Evolutionary conservation across 2,329 filamentous ascomycete genomes (phyloP).

Genomic region (Xylaria digitata): DNA sequence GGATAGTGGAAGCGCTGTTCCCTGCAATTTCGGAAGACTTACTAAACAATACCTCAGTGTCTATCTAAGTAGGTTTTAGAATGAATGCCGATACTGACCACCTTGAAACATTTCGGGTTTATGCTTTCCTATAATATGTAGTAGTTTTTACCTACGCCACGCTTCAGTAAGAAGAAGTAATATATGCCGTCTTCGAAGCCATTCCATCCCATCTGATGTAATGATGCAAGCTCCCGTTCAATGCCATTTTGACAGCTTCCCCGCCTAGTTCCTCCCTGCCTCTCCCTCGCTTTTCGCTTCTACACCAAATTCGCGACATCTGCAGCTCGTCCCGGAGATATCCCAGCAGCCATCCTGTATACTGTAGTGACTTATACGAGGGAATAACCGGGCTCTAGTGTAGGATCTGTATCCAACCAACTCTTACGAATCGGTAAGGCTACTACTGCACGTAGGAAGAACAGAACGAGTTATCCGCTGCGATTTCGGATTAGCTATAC

Average conservation of each 20-base stretch:
- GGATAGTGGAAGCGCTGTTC: background rate
- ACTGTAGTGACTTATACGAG: background rate
- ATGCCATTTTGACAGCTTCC: slow-evolving; percentile 9
- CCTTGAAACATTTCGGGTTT: background rate
- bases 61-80: background rate
- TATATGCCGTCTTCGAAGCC: slow-evolving; percentile 1
- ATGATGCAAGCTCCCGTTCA: slow-evolving; percentile 8
- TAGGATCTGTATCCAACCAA: background rate
- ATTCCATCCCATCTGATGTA: background rate
- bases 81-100: background rate
- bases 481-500: slow-evolving; percentile 1
- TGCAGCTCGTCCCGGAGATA: background rate
- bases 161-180: background rate
- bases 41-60: background rate
- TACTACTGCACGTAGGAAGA: background rate
- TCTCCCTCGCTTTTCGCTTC: slow-evolving; percentile 12
- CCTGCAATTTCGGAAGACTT: background rate
- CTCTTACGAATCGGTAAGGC: background rate
- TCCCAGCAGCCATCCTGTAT: background rate
- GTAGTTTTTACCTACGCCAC: background rate
- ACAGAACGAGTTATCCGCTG: background rate
- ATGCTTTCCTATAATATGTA: background rate
- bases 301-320: background rate
- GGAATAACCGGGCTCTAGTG: background rate
- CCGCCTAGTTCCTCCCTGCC: background rate